These are phyloP conservation scores for Eucalyptus paniculata DNA, from an alignment of 345 rosid genomes.

Conservation along the genomic window DNA sequence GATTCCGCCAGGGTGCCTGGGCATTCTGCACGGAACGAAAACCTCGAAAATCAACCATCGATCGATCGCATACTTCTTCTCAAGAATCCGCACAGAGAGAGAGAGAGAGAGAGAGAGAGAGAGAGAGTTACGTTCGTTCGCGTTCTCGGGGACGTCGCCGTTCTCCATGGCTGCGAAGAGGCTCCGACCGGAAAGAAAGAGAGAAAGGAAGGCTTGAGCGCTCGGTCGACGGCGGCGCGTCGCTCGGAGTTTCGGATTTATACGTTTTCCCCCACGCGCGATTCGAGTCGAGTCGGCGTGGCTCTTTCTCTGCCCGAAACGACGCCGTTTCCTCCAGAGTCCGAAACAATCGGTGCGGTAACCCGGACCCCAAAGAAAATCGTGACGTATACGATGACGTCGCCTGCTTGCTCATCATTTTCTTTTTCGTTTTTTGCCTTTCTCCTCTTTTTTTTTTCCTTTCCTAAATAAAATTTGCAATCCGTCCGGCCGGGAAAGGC, in stretches of 20 bases:
- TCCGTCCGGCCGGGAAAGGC: background rate
- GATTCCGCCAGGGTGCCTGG: conserved; percentile 71
- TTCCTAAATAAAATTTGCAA: background rate
- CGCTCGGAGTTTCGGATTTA: background rate
- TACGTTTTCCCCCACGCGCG: background rate
- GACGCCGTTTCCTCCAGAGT: background rate
- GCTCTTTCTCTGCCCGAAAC: background rate
- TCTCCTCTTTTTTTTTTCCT: too few relatives aligned
- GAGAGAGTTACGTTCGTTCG: conserved; percentile 34
- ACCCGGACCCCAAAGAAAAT: background rate
- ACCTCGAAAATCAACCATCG: background rate
- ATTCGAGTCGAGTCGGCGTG: background rate
- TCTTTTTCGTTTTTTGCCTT: background rate
- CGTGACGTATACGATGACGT: background rate
- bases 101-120: background rate
- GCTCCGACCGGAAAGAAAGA: background rate
- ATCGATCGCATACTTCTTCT: background rate
- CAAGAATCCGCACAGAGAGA: background rate
- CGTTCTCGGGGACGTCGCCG: conserved; percentile 55
- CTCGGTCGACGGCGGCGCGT: background rate
- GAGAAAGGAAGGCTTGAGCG: background rate
- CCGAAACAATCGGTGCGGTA: background rate
- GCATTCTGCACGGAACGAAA: conserved; percentile 36
- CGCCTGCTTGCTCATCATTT: background rate
- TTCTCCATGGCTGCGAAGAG: conserved; percentile 31